These are phyloP conservation scores for Debaryomyces subglobosus DNA, from an alignment of 1,139 yeast species.

Conservation along the genomic window DNA sequence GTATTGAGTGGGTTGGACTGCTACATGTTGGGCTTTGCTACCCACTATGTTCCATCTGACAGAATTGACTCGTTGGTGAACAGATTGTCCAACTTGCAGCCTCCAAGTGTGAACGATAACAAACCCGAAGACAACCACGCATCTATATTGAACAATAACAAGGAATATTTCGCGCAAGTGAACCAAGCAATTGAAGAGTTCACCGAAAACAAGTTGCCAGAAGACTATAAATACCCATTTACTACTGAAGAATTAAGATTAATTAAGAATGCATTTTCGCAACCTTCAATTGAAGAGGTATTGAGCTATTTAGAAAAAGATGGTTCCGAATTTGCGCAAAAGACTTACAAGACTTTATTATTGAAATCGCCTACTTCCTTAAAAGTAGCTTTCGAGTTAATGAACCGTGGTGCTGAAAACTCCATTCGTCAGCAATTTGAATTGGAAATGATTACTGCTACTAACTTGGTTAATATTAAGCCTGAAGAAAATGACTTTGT, in stretches of 20 bases:
- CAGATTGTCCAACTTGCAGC: slow-evolving; percentile 63
- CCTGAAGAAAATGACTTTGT: slow-evolving; percentile 65
- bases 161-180: slow-evolving; percentile 59
- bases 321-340: slow-evolving; percentile 68
- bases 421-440: slow-evolving; percentile 69
- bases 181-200: slow-evolving; percentile 79
- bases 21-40: slow-evolving; percentile 81
- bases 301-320: slow-evolving; percentile 57
- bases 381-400: slow-evolving; percentile 69
- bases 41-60: slow-evolving; percentile 79
- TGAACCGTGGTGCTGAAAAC: slow-evolving; percentile 62
- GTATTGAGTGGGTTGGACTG: slow-evolving; percentile 77
- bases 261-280: slow-evolving; percentile 70
- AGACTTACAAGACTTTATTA: slow-evolving; percentile 57
- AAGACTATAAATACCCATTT: slow-evolving; percentile 61
- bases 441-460: slow-evolving; percentile 77
- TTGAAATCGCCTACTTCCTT: slow-evolving; percentile 78
- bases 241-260: slow-evolving; percentile 57
- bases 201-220: slow-evolving; percentile 66
- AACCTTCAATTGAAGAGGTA: slow-evolving; percentile 62
- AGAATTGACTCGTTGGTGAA: slow-evolving; percentile 62
- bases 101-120: slow-evolving; percentile 38
- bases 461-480: slow-evolving; percentile 64
- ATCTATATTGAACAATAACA: slow-evolving; percentile 29
- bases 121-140: slow-evolving; percentile 22